These are phyloP conservation scores for Daldinia grandis DNA, from an alignment of 495 filamentous ascomycete species.

Conservation along the genomic window DNA sequence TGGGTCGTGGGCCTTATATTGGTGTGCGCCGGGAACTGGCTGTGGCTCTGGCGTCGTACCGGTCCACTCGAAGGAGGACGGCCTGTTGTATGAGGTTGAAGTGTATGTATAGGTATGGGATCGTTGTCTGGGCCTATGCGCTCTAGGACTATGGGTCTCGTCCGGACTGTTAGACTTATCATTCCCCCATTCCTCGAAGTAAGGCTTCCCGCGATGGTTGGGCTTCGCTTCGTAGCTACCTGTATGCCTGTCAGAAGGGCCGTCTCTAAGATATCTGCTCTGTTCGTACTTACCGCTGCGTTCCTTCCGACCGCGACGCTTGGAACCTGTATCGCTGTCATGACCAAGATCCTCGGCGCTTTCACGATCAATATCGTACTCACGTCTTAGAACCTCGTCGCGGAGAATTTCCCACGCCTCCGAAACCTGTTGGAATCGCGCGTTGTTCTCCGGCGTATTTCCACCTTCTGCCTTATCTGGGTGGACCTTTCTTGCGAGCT, in stretches of 20 bases:
- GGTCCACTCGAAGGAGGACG: not conserved
- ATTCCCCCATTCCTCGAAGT: constrained; percentile 21
- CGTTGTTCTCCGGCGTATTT: constrained; percentile 27
- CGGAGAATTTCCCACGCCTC: constrained; percentile 33
- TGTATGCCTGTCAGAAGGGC: not conserved
- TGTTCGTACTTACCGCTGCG: not conserved
- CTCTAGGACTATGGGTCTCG: not conserved
- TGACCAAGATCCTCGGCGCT: not conserved
- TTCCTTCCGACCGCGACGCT: constrained; percentile 5
- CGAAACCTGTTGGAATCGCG: constrained; percentile 12
- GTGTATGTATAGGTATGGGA: not conserved
- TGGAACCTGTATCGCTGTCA: not conserved
- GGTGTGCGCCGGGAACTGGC: not conserved
- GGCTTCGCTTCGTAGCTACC: constrained; percentile 14
- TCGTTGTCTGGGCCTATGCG: not conserved
- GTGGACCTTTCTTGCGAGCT: constrained; percentile 21
- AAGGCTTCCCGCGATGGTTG: constrained; percentile 9
- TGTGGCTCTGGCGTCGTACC: not conserved
- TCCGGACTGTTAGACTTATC: not conserved
- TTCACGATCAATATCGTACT: constrained; percentile 28
- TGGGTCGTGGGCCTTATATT: not conserved
- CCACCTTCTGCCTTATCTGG: constrained; percentile 34
- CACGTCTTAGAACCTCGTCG: constrained; percentile 16
- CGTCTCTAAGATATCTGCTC: not conserved
- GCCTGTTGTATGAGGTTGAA: not conserved